A percentile compares a stretch with the other conserved stretches of the same genome.
phyloP scores from a whole-genome alignment of 179 eudicot species.

The Spergularia azorica region DNA sequence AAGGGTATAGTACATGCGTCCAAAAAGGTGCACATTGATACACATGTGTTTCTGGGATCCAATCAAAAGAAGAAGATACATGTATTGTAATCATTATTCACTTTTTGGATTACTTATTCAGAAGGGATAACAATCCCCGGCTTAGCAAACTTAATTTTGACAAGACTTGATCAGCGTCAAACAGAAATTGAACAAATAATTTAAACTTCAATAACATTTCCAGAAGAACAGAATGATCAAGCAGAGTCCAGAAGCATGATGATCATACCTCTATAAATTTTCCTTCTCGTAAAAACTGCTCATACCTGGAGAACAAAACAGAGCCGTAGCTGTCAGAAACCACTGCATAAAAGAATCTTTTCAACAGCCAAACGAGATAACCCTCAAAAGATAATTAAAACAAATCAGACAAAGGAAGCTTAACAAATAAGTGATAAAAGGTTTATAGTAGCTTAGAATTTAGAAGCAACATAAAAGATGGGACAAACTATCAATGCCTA shows the following conservation, averaged over 20 bases:
- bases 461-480: background rate
- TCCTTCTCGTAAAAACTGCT: conserved; percentile 77
- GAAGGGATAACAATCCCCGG: background rate
- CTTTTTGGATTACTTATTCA: background rate
- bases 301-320: conserved; percentile 53
- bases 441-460: background rate
- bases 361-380: conserved; percentile 8
- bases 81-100: background rate
- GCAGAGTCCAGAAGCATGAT: conserved; percentile 2
- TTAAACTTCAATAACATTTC: conserved; percentile 5
- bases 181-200: background rate
- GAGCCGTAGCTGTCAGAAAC: background rate
- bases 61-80: background rate
- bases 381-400: background rate
- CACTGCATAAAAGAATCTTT: background rate
- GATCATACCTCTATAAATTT: conserved; percentile 78
- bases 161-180: background rate
- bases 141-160: background rate
- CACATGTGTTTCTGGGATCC: background rate
- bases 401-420: background rate
- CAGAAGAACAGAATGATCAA: background rate
- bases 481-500: background rate
- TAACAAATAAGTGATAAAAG: background rate
- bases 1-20: background rate
- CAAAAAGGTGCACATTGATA: background rate